Conservation (phyloP, 2,329 filamentous ascomycete genomes). For the Hymenotorrendiella dingleyae region DNA sequence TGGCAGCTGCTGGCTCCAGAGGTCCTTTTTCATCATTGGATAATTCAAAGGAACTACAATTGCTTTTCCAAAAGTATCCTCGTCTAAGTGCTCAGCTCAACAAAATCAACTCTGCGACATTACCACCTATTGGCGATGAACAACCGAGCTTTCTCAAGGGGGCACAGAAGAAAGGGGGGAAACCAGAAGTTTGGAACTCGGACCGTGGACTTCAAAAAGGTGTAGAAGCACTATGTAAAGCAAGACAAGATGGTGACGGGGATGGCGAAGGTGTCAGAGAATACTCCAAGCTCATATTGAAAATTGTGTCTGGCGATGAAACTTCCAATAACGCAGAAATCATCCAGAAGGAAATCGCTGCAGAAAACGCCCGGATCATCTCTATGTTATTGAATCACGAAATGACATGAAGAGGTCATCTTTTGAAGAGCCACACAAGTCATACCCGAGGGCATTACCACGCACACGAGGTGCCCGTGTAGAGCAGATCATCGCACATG, state of each 20-base stretch:
- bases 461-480: too few species aligned
- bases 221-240: slow-evolving; percentile 45
- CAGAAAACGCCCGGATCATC: slow-evolving; percentile 43
- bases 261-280: slow-evolving; percentile 53
- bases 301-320: slow-evolving; percentile 36
- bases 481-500: too few species aligned
- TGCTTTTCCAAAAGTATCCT: slow-evolving; percentile 49
- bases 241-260: slow-evolving; percentile 48
- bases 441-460: too few species aligned
- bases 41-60: slow-evolving; percentile 42
- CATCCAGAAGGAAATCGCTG: slow-evolving; percentile 40
- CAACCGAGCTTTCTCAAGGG: background rate
- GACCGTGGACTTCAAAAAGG: slow-evolving; percentile 53
- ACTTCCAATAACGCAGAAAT: slow-evolving; percentile 31
- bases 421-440: too few species aligned
- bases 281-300: slow-evolving; percentile 51
- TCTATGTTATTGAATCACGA: slow-evolving; percentile 43
- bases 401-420: slow-evolving; percentile 11
- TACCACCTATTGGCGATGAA: slow-evolving; percentile 34
- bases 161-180: slow-evolving; percentile 2
- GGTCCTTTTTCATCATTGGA: slow-evolving; percentile 49
- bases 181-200: slow-evolving; percentile 42
- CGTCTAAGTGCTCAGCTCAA: slow-evolving; percentile 41
- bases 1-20: slow-evolving; percentile 15
- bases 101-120: slow-evolving; percentile 44